Conservation (phyloP, 108 stramenopile genomes). For the Nitzschia sp. region DNA sequence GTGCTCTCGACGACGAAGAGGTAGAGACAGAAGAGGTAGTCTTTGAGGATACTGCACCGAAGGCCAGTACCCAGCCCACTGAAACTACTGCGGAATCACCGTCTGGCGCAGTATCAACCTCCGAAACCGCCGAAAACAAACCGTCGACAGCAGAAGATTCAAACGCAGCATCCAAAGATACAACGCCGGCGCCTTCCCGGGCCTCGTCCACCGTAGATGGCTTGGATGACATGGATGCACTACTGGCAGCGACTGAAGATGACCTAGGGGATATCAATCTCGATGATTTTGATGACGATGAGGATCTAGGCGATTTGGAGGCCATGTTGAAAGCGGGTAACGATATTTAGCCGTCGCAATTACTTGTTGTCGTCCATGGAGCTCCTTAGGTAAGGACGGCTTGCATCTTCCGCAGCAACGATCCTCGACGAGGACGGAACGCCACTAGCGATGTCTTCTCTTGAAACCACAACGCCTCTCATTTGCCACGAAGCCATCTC, state of each 20-base stretch:
- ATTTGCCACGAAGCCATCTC: constrained; percentile 55
- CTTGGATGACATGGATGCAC: constrained; percentile 61
- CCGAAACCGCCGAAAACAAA: too few relatives aligned
- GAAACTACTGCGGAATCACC: constrained; percentile 6
- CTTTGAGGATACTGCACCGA: constrained; percentile 18
- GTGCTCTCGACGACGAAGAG: constrained; percentile 71
- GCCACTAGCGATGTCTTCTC: too few relatives aligned
- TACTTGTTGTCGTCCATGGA: too few relatives aligned
- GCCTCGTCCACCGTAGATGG: constrained; percentile 12
- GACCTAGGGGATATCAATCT: constrained; percentile 62
- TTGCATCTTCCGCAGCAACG: too few relatives aligned
- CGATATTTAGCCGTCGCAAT: too few relatives aligned
- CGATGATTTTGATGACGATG: constrained; percentile 51
- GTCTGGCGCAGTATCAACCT: neutral
- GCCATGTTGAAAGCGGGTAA: constrained; percentile 56
- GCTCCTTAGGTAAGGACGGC: too few relatives aligned
- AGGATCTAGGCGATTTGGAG: constrained; percentile 76
- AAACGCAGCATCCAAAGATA: constrained; percentile 6
- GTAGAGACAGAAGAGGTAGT: constrained; percentile 39
- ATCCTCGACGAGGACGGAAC: too few relatives aligned
- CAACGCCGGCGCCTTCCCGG: constrained; percentile 4
- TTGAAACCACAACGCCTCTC: constrained; percentile 36
- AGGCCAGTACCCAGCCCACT: neutral
- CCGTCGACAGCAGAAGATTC: too few relatives aligned
- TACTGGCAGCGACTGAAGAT: constrained; percentile 46